Conservation (phyloP, 257 asterid species). For the Nicotiana undulata region DNA sequence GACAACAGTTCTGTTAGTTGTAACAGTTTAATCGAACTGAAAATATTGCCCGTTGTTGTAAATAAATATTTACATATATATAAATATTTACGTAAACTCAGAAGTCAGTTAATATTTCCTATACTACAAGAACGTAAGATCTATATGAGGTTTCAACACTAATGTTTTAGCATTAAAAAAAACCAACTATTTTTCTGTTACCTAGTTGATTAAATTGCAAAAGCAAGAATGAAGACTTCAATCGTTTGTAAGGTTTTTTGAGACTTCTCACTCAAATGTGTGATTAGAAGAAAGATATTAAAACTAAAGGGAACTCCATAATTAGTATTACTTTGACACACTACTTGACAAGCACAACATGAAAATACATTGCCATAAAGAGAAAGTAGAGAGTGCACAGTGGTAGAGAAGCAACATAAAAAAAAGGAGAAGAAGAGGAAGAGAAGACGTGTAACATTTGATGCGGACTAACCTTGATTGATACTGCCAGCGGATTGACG, state of each 20-base stretch:
- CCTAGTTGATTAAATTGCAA: background rate
- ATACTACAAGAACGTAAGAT: background rate
- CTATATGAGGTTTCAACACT: background rate
- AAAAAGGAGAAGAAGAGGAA: too few species aligned
- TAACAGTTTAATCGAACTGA: too few species aligned
- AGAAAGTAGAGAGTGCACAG: too few species aligned
- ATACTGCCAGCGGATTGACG: too few species aligned
- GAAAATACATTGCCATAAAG: too few species aligned
- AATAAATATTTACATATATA: too few species aligned
- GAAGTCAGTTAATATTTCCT: background rate
- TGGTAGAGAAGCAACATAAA: too few species aligned
- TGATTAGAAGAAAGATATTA: background rate
- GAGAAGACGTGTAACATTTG: too few species aligned
- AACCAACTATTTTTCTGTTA: background rate
- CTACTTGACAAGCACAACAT: background rate
- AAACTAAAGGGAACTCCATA: background rate
- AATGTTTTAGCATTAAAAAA: background rate
- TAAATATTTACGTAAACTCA: background rate
- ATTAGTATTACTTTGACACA: background rate
- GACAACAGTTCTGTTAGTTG: too few species aligned
- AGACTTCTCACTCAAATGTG: background rate
- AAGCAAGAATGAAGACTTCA: background rate
- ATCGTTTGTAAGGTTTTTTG: background rate
- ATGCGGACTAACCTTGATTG: too few species aligned
- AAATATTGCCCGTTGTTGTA: too few species aligned